Percentiles rank a stretch among this genome's conserved stretches.
phyloP scores from a whole-genome alignment of 1,284 basidiomycete species.

The Clitocybe nebularis region DNA sequence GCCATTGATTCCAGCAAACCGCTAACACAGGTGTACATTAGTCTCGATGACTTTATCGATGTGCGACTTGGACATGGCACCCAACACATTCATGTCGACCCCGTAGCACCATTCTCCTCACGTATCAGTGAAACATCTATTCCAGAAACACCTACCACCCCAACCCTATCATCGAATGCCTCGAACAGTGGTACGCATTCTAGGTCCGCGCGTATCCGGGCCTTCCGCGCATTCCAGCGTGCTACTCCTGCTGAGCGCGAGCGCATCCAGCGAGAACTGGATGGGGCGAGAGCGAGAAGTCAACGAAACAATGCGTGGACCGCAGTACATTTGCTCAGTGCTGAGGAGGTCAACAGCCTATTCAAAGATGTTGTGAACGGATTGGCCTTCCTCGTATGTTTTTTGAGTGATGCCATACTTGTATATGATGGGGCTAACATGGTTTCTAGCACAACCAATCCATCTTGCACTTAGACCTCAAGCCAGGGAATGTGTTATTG shows the following conservation, averaged over 20 bases:
- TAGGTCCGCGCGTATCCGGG: constrained; percentile 67
- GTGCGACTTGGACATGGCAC: constrained; percentile 59
- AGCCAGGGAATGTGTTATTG: constrained; percentile 89
- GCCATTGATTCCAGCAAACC: background rate
- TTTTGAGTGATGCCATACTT: background rate
- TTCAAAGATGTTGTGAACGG: constrained; percentile 80
- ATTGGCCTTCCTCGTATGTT: constrained; percentile 74
- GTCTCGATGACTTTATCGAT: constrained; percentile 82
- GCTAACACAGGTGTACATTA: constrained; percentile 18
- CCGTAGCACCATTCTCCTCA: constrained; percentile 25
- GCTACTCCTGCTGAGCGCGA: constrained; percentile 63
- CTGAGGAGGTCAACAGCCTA: constrained; percentile 74
- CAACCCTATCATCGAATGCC: constrained; percentile 1
- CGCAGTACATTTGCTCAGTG: constrained; percentile 76
- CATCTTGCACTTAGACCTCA: constrained; percentile 88
- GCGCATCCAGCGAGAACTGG: constrained; percentile 48
- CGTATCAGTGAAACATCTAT: constrained; percentile 17
- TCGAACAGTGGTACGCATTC: constrained; percentile 38
- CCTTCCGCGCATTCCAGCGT: constrained; percentile 66
- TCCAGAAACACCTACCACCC: background rate
- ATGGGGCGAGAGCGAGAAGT: constrained; percentile 22
- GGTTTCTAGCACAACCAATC: constrained; percentile 74
- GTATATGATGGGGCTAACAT: constrained; percentile 2
- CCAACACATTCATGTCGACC: constrained; percentile 44
- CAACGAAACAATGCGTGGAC: constrained; percentile 39